These are phyloP conservation scores for Fusarium verticillioides DNA, from an alignment of 2,329 filamentous ascomycete species.

Conservation along the genomic window DNA sequence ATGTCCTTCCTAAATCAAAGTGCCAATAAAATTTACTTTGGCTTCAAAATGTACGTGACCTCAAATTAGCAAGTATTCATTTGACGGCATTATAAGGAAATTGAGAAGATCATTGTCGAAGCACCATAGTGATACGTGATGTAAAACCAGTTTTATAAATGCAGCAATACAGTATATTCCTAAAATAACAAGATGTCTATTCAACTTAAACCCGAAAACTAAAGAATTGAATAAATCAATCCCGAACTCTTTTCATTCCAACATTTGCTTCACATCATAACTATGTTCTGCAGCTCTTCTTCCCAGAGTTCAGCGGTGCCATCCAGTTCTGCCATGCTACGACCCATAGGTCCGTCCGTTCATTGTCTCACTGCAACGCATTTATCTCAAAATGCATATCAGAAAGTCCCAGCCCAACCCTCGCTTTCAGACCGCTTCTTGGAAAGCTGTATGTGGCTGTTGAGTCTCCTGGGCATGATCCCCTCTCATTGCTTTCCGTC, in stretches of 20 bases:
- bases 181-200: neutral
- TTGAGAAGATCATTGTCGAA: neutral
- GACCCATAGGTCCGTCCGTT: neutral
- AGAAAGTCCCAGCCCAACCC: neutral
- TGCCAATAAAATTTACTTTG: too few relatives aligned
- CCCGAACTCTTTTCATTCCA: neutral
- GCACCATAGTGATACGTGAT: accelerated
- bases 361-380: accelerated
- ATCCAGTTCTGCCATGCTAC: neutral
- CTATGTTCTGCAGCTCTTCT: neutral
- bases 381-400: too few relatives aligned
- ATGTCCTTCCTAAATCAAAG: too few relatives aligned
- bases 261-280: neutral
- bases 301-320: too few relatives aligned
- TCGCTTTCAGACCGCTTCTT: neutral
- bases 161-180: neutral
- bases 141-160: neutral
- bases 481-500: neutral
- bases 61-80: neutral
- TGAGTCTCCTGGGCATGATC: neutral
- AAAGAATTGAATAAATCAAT: neutral
- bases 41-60: neutral
- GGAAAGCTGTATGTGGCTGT: neutral
- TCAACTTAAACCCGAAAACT: too few relatives aligned
- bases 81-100: too few relatives aligned